Base-by-base conservation (phyloP, 306 rosid species). In the Casuarina cunninghamiana region DNA sequence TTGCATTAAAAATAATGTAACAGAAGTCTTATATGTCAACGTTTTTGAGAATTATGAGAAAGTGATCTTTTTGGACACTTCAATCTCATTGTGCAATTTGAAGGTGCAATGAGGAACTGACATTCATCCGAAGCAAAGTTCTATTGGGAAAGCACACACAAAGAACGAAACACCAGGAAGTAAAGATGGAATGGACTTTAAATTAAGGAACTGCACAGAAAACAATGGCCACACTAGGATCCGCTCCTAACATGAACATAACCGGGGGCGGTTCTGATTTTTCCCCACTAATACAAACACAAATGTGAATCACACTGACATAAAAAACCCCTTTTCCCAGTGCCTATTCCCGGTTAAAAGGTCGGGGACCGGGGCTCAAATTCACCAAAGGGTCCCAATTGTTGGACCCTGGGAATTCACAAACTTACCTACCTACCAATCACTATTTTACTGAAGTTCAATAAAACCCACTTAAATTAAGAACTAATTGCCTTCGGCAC, bases 311-410 rank as follows among this genome's bases (percentile, higher is more conserved):
- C 88, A 91, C 76, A 75, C 76, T 35, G 82, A 75, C 42, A 55
- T 76, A 87, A 78, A 68, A 49, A 46, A 69, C 71, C 72, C 42
- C 50, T 71, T 38, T 77, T 78, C 86, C 84, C 90, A 80, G 84
- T 71, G 88, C 93, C 96, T 80, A 69, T 86, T 80, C 83, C 91
- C 85, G 78, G 86, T 87, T 80, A 92, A 80, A 86, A 85, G 90
- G 91, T 84, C 78, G 76, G 88, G 89, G 84, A 88, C 87, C 79
- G 82, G 85, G 77, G 84, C 83, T 82, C 51, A 71, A 50, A 83
- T 76, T 81, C 87, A 78, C 87, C 86, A 77, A 60, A 77, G 88
- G 84, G 81, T 75, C 95, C 84, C 75, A 78, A 85, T 87, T 88
- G 84, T 71, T 66, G 89, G 87, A 88, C 88, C 90, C 88, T 51